Evolutionary conservation across 2,329 filamentous ascomycete species (phyloP).

Genomic region (Tolypocladium endophyticum): DNA sequence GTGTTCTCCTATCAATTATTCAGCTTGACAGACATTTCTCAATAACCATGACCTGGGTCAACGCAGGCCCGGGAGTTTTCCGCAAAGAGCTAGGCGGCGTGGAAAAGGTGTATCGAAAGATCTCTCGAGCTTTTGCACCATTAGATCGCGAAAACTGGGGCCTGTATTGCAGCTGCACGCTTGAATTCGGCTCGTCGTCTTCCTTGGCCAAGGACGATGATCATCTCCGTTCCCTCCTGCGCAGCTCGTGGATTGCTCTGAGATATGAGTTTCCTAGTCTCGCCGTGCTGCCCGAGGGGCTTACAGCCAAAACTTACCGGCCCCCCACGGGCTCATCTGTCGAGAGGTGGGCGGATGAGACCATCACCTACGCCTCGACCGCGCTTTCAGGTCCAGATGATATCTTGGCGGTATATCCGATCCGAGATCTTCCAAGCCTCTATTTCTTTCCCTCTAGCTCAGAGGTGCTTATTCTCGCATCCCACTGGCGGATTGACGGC

Average conservation of each 20-base stretch:
- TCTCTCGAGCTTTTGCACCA: neutral
- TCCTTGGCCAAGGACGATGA: neutral
- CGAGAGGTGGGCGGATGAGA: neutral
- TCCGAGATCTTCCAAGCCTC: neutral
- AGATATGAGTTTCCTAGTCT: neutral
- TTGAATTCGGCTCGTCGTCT: neutral
- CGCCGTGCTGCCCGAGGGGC: neutral
- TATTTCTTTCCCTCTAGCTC: neutral
- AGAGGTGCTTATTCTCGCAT: neutral
- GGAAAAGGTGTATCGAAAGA: neutral
- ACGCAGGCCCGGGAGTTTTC: neutral
- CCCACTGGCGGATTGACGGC: neutral
- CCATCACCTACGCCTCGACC: neutral
- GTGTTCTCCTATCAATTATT: neutral
- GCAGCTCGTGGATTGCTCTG: neutral
- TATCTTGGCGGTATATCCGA: neutral
- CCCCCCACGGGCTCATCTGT: neutral
- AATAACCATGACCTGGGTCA: neutral
- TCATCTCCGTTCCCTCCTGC: neutral
- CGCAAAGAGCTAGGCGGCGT: neutral
- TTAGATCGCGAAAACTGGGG: neutral
- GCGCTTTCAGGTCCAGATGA: neutral
- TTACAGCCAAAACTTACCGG: neutral
- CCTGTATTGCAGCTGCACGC: neutral
- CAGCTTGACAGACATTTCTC: neutral